These are phyloP conservation scores for Phellopilus nigrolimitatus DNA, from an alignment of 1,284 basidiomycete species.

Conservation along the genomic window DNA sequence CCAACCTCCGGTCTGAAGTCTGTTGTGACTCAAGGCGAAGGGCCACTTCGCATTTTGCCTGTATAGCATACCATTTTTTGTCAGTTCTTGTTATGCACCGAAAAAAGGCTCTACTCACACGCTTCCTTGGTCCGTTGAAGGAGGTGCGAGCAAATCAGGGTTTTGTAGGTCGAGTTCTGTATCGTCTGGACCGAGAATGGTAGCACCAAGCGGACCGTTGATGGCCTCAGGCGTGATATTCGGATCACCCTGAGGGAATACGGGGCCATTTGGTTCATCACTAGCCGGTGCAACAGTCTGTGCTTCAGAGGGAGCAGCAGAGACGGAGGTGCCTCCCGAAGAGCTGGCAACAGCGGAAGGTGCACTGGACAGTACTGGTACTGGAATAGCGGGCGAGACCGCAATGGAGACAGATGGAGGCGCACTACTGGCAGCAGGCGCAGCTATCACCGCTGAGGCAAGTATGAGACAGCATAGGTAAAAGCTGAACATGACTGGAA, in stretches of 20 bases:
- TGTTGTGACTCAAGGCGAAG: slow-evolving; percentile 63
- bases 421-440: slow-evolving; percentile 10
- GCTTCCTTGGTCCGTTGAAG: slow-evolving; percentile 59
- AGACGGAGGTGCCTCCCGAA: background rate
- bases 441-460: slow-evolving; percentile 6
- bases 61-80: background rate
- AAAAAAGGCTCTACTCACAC: slow-evolving; percentile 38
- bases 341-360: background rate
- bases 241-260: slow-evolving; percentile 35
- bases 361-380: slow-evolving; percentile 2
- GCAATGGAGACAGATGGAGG: background rate
- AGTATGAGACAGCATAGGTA: slow-evolving; percentile 7
- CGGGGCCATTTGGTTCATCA: slow-evolving; percentile 46
- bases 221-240: slow-evolving; percentile 31
- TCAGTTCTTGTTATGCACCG: background rate
- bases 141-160: slow-evolving; percentile 59
- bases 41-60: slow-evolving; percentile 69
- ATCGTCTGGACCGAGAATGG: slow-evolving; percentile 55
- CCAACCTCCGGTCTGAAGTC: slow-evolving; percentile 70
- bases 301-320: slow-evolving; percentile 13
- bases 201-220: slow-evolving; percentile 28
- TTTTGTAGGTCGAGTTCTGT: slow-evolving; percentile 48
- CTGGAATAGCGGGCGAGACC: background rate
- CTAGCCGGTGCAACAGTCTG: slow-evolving; percentile 44
- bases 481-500: slow-evolving; percentile 6